Percentiles rank a stretch among this genome's conserved stretches.
These are phyloP conservation scores for Phytophthora europaea DNA, from an alignment of 352 stramenopile species.

Conservation along the genomic window DNA sequence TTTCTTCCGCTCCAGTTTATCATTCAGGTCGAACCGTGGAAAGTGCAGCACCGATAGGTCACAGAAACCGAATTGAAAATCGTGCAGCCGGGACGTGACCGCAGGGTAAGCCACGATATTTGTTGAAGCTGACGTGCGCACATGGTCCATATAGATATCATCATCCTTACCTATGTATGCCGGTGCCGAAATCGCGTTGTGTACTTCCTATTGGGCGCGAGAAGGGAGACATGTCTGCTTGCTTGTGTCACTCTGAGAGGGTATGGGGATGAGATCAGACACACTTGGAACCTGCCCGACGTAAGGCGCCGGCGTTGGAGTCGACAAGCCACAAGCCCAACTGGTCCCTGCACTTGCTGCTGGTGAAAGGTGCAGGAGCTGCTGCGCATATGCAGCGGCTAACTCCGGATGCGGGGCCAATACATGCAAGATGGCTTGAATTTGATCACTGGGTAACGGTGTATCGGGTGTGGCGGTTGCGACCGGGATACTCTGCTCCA, in stretches of 20 bases:
- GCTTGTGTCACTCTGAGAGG: background rate
- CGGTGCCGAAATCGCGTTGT: background rate
- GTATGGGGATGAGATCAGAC: background rate
- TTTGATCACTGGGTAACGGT: too few species aligned
- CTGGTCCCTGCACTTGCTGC: too few species aligned
- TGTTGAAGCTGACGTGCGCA: background rate
- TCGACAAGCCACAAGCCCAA: too few species aligned
- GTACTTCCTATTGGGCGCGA: background rate
- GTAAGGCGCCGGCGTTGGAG: background rate
- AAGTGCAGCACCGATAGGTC: background rate
- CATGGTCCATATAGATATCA: background rate
- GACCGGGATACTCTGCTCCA: too few species aligned
- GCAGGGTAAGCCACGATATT: background rate
- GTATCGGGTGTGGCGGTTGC: too few species aligned
- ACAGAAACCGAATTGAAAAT: background rate
- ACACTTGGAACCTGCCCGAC: too few species aligned
- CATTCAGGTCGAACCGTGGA: background rate
- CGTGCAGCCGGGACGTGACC: background rate
- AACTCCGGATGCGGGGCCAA: too few species aligned
- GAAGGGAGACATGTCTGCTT: background rate
- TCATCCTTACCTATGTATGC: background rate
- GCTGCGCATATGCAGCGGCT: too few species aligned
- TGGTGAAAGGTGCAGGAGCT: too few species aligned
- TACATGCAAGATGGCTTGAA: too few species aligned
- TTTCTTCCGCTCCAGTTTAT: too few species aligned